A percentile compares a stretch with the other conserved stretches of the same genome.
Evolutionary conservation across 345 rosid genomes (phyloP).

Genomic region (Limnanthes douglasii): DNA sequence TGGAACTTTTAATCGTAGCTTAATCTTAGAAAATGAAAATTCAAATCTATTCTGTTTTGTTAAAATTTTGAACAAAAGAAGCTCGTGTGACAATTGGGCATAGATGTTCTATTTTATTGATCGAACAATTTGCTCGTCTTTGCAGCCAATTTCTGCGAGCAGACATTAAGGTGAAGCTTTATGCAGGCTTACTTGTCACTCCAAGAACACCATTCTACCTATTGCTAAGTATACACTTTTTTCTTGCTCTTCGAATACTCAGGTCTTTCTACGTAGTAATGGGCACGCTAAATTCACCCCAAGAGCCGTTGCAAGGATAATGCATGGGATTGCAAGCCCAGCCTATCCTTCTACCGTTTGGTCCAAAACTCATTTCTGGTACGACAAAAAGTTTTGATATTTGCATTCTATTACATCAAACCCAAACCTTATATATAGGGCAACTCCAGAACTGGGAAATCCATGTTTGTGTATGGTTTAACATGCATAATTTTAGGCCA

Average conservation of each 20-base stretch:
- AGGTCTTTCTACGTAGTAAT: conserved; percentile 87
- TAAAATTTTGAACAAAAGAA: no score
- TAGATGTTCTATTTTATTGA: conserved; percentile 16
- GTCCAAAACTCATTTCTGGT: conserved; percentile 96
- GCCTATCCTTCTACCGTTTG: conserved; percentile 65
- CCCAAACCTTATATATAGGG: conserved; percentile 7
- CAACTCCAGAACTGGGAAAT: no score
- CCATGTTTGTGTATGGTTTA: not conserved
- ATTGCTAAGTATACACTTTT: not conserved
- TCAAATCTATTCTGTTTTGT: no score
- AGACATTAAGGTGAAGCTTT: conserved; percentile 70
- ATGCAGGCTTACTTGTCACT: conserved; percentile 7
- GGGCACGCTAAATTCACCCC: conserved; percentile 78
- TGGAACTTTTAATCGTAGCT: no score
- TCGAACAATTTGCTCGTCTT: conserved; percentile 8
- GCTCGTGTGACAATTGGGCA: no score
- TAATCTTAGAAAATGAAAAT: no score
- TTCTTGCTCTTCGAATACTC: conserved; percentile 12
- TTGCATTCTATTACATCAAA: not conserved
- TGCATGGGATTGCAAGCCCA: conserved; percentile 93
- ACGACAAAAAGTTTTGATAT: not conserved
- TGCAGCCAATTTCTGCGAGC: conserved; percentile 89
- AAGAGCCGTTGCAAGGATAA: conserved; percentile 81
- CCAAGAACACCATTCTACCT: conserved; percentile 2
- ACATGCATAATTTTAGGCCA: no score